Percentiles rank a stretch among this genome's conserved stretches.
Evolutionary conservation across 169 alveolate species (phyloP).

Genomic region (Babesia ovata): DNA sequence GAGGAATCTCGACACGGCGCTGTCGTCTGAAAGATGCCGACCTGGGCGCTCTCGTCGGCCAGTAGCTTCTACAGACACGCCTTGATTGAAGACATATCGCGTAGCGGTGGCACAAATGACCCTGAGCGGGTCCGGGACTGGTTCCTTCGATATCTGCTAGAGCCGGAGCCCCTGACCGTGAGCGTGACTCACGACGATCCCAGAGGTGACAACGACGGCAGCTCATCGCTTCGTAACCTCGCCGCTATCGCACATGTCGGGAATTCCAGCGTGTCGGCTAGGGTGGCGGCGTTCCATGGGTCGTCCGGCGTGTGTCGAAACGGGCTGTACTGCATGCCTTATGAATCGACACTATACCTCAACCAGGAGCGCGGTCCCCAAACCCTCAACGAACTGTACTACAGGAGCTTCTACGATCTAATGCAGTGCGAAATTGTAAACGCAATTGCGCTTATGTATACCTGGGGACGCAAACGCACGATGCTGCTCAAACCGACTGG

Average conservation of each 20-base stretch:
- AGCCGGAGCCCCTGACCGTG: constrained; percentile 15
- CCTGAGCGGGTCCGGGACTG: constrained; percentile 4
- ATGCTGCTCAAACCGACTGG: constrained; percentile 61
- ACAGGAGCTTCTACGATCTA: constrained; percentile 2
- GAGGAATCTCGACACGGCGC: constrained; percentile 2
- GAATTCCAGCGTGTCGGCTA: constrained; percentile 22
- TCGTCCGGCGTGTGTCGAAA: constrained; percentile 24
- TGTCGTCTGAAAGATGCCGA: constrained; percentile 20
- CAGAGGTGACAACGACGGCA: neutral
- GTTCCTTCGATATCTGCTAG: constrained; percentile 32
- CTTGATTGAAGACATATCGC: constrained; percentile 10
- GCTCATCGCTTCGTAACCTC: neutral
- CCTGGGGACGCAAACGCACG: constrained; percentile 6
- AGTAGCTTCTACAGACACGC: constrained; percentile 13
- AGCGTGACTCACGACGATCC: constrained; percentile 20
- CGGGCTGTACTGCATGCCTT: constrained; percentile 48
- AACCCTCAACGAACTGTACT: constrained; percentile 2
- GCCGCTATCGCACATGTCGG: constrained; percentile 37
- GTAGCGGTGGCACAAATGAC: neutral
- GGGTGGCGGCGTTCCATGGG: constrained; percentile 37
- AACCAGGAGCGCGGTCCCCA: neutral
- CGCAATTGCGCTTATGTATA: constrained; percentile 25
- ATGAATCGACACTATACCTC: constrained; percentile 36
- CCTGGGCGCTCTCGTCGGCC: constrained; percentile 30
- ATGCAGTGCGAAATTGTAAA: constrained; percentile 53